Conservation (phyloP, 805 yeast genomes). For the Starmerella bombi region DNA sequence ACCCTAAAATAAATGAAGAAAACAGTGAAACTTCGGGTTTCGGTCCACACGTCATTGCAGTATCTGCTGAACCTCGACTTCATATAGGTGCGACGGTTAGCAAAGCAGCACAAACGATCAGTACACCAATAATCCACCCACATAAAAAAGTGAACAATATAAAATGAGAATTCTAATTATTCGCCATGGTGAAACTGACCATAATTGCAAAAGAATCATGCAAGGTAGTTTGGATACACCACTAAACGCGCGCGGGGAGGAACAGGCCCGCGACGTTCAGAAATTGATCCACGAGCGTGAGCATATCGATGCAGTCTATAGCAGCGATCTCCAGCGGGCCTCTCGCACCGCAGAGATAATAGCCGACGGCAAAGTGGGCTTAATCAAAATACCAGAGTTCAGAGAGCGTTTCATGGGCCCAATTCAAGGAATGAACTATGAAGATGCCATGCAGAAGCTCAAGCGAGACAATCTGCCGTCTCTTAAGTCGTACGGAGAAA, state of each 20-base stretch:
- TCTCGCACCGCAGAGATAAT: constrained; percentile 18
- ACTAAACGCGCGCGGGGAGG: constrained; percentile 18
- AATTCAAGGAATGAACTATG: constrained; percentile 16
- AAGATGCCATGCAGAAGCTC: constrained; percentile 11
- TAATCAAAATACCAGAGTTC: constrained; percentile 3
- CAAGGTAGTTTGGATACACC: constrained; percentile 21
- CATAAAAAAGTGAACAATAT: neutral
- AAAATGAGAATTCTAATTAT: constrained; percentile 16
- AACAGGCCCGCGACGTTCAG: constrained; percentile 18
- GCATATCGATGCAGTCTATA: constrained; percentile 16
- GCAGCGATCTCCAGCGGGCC: constrained; percentile 21
- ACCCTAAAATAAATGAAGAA: too few relatives aligned
- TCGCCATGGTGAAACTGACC: constrained; percentile 22
- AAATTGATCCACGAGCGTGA: constrained; percentile 2
- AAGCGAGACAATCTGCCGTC: constrained; percentile 4
- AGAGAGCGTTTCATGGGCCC: constrained; percentile 22
- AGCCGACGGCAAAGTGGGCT: constrained; percentile 1
- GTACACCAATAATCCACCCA: too few relatives aligned
- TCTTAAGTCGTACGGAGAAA: constrained; percentile 18
- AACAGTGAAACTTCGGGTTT: too few relatives aligned
- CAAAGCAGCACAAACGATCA: too few relatives aligned
- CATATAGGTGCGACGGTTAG: too few relatives aligned
- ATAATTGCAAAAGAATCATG: constrained; percentile 16
- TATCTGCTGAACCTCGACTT: too few relatives aligned
- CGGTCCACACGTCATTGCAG: too few relatives aligned